phyloP scores from a whole-genome alignment of 2,329 filamentous ascomycete genomes.

The Metarhizium humberi region DNA sequence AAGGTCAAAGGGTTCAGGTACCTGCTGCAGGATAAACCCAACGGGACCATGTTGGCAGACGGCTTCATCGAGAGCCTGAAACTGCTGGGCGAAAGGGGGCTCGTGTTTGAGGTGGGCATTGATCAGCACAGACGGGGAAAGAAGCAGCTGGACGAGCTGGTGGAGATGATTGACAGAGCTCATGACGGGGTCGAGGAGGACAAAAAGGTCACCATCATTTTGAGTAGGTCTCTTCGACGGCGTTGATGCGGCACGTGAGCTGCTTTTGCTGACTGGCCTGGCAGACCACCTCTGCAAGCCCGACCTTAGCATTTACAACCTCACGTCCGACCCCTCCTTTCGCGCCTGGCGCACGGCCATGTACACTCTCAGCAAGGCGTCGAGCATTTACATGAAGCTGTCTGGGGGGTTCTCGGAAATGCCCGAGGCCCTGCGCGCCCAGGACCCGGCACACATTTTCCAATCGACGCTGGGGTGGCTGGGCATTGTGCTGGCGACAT shows the following conservation, averaged over 20 bases:
- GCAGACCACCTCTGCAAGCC: constrained; percentile 87
- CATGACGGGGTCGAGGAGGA: constrained; percentile 51
- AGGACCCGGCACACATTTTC: constrained; percentile 47
- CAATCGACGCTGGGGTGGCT: constrained; percentile 61
- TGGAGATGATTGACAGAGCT: constrained; percentile 59
- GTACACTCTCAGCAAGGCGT: constrained; percentile 53
- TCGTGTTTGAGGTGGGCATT: constrained; percentile 75
- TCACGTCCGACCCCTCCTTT: constrained; percentile 47
- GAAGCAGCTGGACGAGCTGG: constrained; percentile 61
- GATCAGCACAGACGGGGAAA: constrained; percentile 71
- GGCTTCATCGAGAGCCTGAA: constrained; percentile 57
- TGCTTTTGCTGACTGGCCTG: background rate
- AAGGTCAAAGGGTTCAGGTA: constrained; percentile 75
- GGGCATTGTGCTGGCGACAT: constrained; percentile 60
- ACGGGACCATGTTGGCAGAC: constrained; percentile 52
- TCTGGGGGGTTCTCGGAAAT: constrained; percentile 80
- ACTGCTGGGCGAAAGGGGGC: constrained; percentile 52
- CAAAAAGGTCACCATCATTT: constrained; percentile 55
- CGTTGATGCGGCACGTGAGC: background rate
- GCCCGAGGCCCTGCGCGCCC: constrained; percentile 39
- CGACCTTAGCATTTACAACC: constrained; percentile 55
- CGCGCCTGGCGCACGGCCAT: constrained; percentile 62
- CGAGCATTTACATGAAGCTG: constrained; percentile 79
- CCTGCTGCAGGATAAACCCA: constrained; percentile 67
- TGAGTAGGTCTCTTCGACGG: constrained; percentile 46